Conservation (phyloP, 148 eudicot species). For the Rhododendron vialii region DNA sequence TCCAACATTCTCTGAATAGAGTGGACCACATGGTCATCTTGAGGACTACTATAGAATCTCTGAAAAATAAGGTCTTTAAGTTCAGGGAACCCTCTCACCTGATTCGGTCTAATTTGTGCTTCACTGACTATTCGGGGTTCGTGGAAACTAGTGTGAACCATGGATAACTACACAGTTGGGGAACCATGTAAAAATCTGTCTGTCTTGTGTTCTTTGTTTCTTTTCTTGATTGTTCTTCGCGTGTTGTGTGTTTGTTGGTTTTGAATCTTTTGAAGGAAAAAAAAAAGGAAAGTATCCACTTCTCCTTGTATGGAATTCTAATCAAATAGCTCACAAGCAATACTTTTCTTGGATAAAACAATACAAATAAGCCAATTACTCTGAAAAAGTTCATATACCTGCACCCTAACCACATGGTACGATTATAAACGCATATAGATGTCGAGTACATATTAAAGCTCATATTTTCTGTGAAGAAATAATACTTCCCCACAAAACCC, state of each 20-base stretch:
- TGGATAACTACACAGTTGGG: too few species aligned
- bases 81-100: background rate
- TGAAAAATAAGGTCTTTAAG: background rate
- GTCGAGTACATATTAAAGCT: background rate
- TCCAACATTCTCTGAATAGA: background rate
- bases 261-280: background rate
- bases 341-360: background rate
- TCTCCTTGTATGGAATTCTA: background rate
- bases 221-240: background rate
- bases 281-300: background rate
- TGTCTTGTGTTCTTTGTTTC: too few species aligned
- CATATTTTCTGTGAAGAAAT: background rate
- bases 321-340: background rate
- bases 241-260: background rate
- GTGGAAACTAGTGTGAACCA: too few species aligned
- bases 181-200: too few species aligned
- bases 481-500: background rate
- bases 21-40: background rate
- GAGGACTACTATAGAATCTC: background rate
- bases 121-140: too few species aligned
- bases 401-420: background rate
- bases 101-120: too few species aligned
- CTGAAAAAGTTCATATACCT: background rate
- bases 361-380: background rate
- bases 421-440: background rate